These are phyloP conservation scores for Globisporangium uncinulatum DNA, from an alignment of 352 stramenopile species.

Conservation along the genomic window DNA sequence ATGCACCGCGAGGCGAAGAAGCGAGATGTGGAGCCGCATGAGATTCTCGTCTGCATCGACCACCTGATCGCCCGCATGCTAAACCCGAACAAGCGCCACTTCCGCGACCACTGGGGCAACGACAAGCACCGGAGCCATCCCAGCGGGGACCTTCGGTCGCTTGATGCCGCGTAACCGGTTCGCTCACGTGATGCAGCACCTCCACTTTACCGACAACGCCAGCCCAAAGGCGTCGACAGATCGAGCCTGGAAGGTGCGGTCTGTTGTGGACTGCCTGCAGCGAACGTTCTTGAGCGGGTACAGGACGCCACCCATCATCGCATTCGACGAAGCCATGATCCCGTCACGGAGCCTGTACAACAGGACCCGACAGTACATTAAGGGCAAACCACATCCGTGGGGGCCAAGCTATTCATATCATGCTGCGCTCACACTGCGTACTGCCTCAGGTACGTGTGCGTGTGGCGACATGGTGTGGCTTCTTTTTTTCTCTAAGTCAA, in stretches of 20 bases:
- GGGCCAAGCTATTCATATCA: background rate
- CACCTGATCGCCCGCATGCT: background rate
- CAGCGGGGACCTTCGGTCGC: background rate
- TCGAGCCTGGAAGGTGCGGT: conserved; percentile 6
- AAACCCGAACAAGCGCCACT: background rate
- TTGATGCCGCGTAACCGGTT: background rate
- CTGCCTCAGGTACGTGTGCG: background rate
- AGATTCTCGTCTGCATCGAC: background rate
- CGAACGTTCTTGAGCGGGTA: background rate
- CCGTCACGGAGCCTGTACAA: background rate
- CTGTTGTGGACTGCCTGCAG: conserved; percentile 3
- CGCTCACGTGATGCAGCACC: conserved; percentile 1
- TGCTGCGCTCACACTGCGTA: background rate
- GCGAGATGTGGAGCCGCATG: background rate
- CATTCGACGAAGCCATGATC: background rate
- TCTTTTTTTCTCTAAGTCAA: background rate
- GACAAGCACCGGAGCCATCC: background rate
- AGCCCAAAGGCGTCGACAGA: background rate
- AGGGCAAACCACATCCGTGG: background rate
- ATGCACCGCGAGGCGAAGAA: too few species aligned
- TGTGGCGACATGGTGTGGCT: background rate
- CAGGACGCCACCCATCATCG: background rate
- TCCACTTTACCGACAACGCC: conserved; percentile 8
- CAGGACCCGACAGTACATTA: background rate
- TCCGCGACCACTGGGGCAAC: background rate